Evolutionary conservation across 1,284 basidiomycete genomes (phyloP), one percentile per base, ranked within the genome.

Genomic region (Retiboletus flavoniger): DNA sequence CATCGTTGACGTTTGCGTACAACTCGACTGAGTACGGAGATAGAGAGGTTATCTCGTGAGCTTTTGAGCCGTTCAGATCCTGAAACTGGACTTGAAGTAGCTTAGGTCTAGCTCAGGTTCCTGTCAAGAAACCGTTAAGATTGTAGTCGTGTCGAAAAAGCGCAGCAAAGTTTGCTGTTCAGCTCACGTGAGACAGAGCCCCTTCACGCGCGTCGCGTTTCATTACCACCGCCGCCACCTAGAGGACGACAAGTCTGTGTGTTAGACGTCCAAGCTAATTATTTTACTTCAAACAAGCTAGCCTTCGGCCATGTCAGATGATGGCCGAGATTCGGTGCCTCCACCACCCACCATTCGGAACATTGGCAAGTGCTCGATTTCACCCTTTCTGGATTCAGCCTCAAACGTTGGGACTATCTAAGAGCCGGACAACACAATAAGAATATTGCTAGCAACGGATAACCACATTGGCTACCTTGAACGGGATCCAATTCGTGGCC

Each of bases 401-500:
- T 57, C 31, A 57, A 49, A 54, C 14, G 4, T 53, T 52, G 40
- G 28, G 31, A n/a, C 17, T 41, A 21, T 47, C 29, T 32, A 59
- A 88, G 86, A 73, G 54, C 69, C 75, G 21, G 81, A 87, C 57
- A 82, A 91, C 63, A 89, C 83, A 7, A 88, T 95, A 60, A 82
- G 80, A 57, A 95, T 97, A 61, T 74, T 97, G 65, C 82, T 97
- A 7, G 93, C 94, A 4, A 96, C 95, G 0, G 95, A 97, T 74
- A 96, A 95, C 64, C 95, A 98, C 69, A 91, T 99, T 57, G 97
- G 97, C 0, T 97, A 94, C 74, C 82, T 91, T 54, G 97, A 99
- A 70, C 83, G 93, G 56, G 97, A 99, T 69, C 95, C 96, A 1
- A 82, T 98, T 45, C 83, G 97, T 26, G 95, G 96, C 0, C 87